A percentile compares a stretch with the other conserved stretches of the same genome.
phyloP scores from a whole-genome alignment of 352 stramenopile species.

The Globisporangium splendens region DNA sequence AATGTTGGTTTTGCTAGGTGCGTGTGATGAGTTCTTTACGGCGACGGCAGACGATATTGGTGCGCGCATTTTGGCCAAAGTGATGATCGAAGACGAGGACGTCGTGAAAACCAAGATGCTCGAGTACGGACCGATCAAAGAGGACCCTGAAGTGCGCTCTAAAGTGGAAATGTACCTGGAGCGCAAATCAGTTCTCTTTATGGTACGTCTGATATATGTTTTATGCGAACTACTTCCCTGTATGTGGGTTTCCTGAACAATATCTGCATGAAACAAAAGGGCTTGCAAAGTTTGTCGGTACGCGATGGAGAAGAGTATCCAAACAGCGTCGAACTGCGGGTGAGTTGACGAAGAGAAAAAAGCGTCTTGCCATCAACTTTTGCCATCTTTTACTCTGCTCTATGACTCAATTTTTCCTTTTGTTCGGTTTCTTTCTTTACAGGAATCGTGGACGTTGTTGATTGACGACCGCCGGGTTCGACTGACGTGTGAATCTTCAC shows the following conservation, averaged over 20 bases:
- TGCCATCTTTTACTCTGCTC: background rate
- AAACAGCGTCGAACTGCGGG: conserved; percentile 55
- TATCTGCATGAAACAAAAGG: conserved; percentile 8
- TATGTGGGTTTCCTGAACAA: background rate
- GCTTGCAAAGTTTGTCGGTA: conserved; percentile 45
- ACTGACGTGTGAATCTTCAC: conserved; percentile 76
- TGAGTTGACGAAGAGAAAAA: conserved; percentile 17
- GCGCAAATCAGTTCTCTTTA: conserved; percentile 77
- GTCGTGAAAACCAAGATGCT: conserved; percentile 75
- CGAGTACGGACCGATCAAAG: conserved; percentile 80
- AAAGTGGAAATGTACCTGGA: conserved; percentile 86
- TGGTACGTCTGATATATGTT: conserved; percentile 26
- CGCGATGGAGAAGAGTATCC: conserved; percentile 58
- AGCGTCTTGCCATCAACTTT: too few species aligned
- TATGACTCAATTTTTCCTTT: background rate
- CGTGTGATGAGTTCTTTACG: conserved; percentile 74
- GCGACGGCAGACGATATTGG: conserved; percentile 80
- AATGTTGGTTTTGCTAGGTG: too few species aligned
- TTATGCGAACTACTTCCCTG: background rate
- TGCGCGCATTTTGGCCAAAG: conserved; percentile 65
- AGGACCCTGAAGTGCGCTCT: conserved; percentile 77
- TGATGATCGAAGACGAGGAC: conserved; percentile 73
- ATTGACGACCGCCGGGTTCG: conserved; percentile 75
- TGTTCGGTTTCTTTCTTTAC: background rate
- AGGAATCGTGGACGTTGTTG: conserved; percentile 83